Evolutionary conservation across 225 moss, liverwort and hornwort species (phyloP), one percentile per base, ranked within the genome.

Genomic region (Bryum argenteum): DNA sequence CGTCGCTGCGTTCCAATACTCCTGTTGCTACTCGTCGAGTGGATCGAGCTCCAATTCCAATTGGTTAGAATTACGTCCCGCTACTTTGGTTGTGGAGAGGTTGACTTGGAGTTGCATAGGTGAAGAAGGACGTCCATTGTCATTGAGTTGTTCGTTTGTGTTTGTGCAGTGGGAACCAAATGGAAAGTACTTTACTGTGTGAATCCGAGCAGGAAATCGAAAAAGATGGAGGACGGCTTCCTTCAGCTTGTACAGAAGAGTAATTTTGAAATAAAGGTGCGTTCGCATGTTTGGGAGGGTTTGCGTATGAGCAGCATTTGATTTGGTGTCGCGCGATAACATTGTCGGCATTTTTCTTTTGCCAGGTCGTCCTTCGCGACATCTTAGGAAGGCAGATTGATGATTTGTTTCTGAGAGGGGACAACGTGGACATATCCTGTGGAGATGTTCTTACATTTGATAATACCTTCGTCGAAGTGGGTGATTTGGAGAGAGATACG

Each of bases 91-190:
- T 33, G 5, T 33, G 33, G 5, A 33, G 33, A 33, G 33, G 5
- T 33, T 33, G 5, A 33, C 0, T 5, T 6, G 33, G 33, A 17
- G 28, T 69, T 28, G 45, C 14, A 6, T 23, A 14, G 40, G 11
- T 2, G 53, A 61, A 68, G 48, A 39, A 16, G 7, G 0, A 11
- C 65, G 37, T 52, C 18, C 42, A 18, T 71, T 40, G 59, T 67
- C 41, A 43, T 14, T 40, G 42, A 68, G 61, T 61, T 73, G 19
- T 64, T 19, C 23, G 26, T 57, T 33, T 56, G 66, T 78, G 33
- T 70, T 62, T 77, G 82, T 71, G 82, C 78, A 82, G 82, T 75
- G 33, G 75, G 70, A 62, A 78, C 66, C 22, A 61, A 70, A 72
- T 83, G 79, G 83, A 50, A 20, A 43, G 79, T 83, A 17, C 60